Evolutionary conservation across 2,329 filamentous ascomycete genomes (phyloP).

Genomic region (Corniculantispora saksenae): DNA sequence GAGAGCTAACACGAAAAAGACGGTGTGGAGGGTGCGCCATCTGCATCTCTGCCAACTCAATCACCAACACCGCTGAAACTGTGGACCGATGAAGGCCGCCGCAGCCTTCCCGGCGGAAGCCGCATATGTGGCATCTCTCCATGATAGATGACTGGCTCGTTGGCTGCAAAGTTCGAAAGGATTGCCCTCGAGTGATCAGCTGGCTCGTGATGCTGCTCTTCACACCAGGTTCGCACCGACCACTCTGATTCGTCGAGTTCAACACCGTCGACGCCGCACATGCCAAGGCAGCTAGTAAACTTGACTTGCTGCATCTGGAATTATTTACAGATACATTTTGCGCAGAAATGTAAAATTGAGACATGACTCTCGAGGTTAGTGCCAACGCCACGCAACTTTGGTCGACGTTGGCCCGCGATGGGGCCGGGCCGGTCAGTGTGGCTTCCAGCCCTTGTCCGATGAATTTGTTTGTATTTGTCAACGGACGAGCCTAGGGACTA

Average conservation of each 20-base stretch:
- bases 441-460: background rate
- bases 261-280: background rate
- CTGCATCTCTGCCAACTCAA: slow-evolving; percentile 6
- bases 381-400: background rate
- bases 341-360: background rate
- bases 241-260: background rate
- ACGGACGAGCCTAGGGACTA: background rate
- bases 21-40: slow-evolving; percentile 14
- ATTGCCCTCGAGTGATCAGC: background rate
- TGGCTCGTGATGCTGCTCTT: background rate
- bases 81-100: slow-evolving; percentile 1
- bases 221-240: background rate
- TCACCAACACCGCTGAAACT: slow-evolving; percentile 11
- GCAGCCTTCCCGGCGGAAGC: background rate
- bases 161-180: background rate
- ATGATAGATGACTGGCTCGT: background rate
- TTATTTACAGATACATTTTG: background rate
- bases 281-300: background rate
- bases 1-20: background rate
- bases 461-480: background rate
- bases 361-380: background rate
- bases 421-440: background rate
- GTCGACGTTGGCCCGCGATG: background rate
- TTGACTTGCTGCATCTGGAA: background rate
- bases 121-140: background rate